Evolutionary conservation across 495 filamentous ascomycete genomes (phyloP).

Genomic region (Aspergillus funiculosus): DNA sequence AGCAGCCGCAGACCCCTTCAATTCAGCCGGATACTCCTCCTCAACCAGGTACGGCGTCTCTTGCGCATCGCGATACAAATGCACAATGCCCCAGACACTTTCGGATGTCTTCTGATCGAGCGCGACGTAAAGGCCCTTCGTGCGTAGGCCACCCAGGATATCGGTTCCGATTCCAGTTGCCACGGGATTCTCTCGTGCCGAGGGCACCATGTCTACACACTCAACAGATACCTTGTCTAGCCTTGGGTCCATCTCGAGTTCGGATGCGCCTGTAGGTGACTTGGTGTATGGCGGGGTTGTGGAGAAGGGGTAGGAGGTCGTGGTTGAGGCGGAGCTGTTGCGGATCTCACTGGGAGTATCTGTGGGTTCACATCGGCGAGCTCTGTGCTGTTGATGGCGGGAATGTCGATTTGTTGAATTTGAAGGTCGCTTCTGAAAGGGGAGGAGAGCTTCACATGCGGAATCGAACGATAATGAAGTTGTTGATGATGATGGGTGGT

Average conservation of each 20-base stretch:
- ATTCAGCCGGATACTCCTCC: slow-evolving; percentile 37
- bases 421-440: slow-evolving; percentile 33
- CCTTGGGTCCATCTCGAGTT: slow-evolving; percentile 51
- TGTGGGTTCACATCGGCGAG: slow-evolving; percentile 7
- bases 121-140: slow-evolving; percentile 74
- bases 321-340: neutral
- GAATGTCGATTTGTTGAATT: slow-evolving; percentile 15
- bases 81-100: slow-evolving; percentile 87
- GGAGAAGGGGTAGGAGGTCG: slow-evolving; percentile 11
- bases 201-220: slow-evolving; percentile 60
- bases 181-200: slow-evolving; percentile 30
- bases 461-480: slow-evolving; percentile 31
- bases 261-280: slow-evolving; percentile 16
- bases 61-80: slow-evolving; percentile 81
- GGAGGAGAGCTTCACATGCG: slow-evolving; percentile 39
- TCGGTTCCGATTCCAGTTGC: slow-evolving; percentile 46
- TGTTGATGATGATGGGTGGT: slow-evolving; percentile 11
- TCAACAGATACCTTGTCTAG: slow-evolving; percentile 58
- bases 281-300: slow-evolving; percentile 11
- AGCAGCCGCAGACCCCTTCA: slow-evolving; percentile 40
- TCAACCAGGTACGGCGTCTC: slow-evolving; percentile 54
- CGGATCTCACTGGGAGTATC: neutral
- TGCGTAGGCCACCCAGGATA: slow-evolving; percentile 51
- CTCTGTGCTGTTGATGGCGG: slow-evolving; percentile 12
- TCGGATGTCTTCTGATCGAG: slow-evolving; percentile 71